Conservation (phyloP, 129 eudicot species). For the Silybum marianum region DNA sequence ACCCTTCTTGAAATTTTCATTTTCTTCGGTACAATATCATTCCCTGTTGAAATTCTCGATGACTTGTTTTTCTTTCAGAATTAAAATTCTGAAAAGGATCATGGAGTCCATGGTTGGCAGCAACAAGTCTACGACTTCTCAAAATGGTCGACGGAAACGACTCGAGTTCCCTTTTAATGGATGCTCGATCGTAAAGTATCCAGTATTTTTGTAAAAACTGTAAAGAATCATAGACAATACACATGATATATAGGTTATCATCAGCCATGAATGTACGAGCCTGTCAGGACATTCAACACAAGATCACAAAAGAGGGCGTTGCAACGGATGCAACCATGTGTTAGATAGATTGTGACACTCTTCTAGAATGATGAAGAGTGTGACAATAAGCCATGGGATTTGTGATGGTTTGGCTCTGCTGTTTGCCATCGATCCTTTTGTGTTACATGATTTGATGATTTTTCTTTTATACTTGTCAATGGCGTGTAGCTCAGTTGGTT, state of each 20-base stretch:
- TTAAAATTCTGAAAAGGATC: background rate
- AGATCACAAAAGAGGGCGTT: background rate
- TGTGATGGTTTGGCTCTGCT: background rate
- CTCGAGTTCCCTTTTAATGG: no score
- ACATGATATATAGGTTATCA: background rate
- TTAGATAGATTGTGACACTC: background rate
- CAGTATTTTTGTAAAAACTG: background rate
- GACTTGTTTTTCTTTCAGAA: background rate
- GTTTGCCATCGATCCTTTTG: background rate
- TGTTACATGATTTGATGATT: background rate
- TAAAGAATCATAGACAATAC: background rate
- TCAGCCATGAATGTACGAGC: background rate
- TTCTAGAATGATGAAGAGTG: background rate
- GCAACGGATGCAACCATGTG: background rate
- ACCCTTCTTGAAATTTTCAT: background rate
- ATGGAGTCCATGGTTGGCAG: no score
- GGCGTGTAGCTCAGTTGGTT: no score
- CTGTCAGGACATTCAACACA: background rate
- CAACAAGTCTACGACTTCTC: no score
- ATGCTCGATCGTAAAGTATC: background rate
- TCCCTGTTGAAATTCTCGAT: background rate
- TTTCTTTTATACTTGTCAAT: no score
- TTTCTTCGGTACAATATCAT: slow-evolving; percentile 2
- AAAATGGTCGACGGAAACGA: background rate
- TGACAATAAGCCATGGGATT: background rate